A percentile compares a stretch with the other conserved stretches of the same genome.
Conservation (phyloP, 768 basidiomycete species). For the Russula emetica region DNA sequence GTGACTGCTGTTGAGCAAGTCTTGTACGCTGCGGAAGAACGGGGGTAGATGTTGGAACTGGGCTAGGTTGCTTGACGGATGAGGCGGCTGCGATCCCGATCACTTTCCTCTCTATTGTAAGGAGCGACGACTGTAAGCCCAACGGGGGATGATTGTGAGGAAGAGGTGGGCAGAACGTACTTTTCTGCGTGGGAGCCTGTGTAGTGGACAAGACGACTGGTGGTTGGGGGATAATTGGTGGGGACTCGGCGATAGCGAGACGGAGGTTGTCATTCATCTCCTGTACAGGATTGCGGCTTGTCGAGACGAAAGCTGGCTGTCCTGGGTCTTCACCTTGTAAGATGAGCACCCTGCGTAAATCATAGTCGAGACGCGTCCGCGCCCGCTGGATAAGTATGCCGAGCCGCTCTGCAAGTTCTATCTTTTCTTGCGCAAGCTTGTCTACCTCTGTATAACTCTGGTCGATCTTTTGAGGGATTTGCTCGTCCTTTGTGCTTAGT, state of each 20-base stretch:
- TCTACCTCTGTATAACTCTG: conserved; percentile 34
- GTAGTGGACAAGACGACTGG: conserved; percentile 15
- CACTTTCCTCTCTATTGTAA: conserved; percentile 27
- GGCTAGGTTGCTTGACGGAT: conserved; percentile 37
- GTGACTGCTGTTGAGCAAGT: conserved; percentile 32
- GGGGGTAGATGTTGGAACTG: conserved; percentile 31
- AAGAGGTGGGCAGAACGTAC: conserved; percentile 6
- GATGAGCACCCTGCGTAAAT: conserved; percentile 42
- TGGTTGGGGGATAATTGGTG: conserved; percentile 16
- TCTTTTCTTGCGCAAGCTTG: conserved; percentile 42
- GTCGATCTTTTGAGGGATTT: conserved; percentile 37
- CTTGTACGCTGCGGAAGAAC: conserved; percentile 31
- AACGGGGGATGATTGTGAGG: too few species aligned
- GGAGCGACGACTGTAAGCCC: not conserved
- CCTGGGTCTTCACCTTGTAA: conserved; percentile 44
- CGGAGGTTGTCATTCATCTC: conserved; percentile 34
- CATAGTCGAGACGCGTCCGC: conserved; percentile 45
- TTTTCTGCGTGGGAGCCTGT: conserved; percentile 19
- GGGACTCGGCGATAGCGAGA: conserved; percentile 23
- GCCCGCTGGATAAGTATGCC: conserved; percentile 45
- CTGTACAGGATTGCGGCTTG: conserved; percentile 37
- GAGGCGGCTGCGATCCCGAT: conserved; percentile 29
- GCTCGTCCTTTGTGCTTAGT: conserved; percentile 35
- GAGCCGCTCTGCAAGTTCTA: conserved; percentile 42
- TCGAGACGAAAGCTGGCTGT: conserved; percentile 32